Evolutionary conservation across 805 yeast species (phyloP).

Genomic region (Wickerhamiella bombiphila): DNA sequence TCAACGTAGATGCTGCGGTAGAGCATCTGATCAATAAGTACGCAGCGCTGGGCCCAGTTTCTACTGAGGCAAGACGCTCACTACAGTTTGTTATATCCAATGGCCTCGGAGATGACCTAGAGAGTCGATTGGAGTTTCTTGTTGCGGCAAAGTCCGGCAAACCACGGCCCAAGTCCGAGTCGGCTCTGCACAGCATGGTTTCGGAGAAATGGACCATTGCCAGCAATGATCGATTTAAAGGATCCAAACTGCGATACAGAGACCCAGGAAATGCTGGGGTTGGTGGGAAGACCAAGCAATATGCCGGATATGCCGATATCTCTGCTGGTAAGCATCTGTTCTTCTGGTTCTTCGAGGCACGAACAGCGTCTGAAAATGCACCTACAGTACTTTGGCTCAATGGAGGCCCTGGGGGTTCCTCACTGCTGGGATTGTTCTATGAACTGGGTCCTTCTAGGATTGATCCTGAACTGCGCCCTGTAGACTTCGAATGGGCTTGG

Average conservation of each 20-base stretch:
- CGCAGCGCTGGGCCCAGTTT: not conserved
- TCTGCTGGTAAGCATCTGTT: conserved; percentile 63
- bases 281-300: conserved; percentile 43
- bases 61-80: not conserved
- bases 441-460: conserved; percentile 84
- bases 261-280: conserved; percentile 3
- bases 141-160: not conserved
- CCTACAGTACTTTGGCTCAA: conserved; percentile 84
- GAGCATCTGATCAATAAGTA: too few relatives aligned
- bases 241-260: not conserved
- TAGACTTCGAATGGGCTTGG: conserved; percentile 50
- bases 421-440: conserved; percentile 74
- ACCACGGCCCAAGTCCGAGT: not conserved
- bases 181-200: not conserved
- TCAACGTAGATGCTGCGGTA: too few relatives aligned
- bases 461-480: conserved; percentile 48
- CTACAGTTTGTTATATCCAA: not conserved
- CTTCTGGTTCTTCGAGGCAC: conserved; percentile 84
- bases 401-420: conserved; percentile 94
- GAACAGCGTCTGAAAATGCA: conserved; percentile 62
- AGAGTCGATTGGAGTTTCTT: not conserved
- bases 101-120: not conserved
- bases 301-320: conserved; percentile 58
- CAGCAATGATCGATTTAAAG: not conserved
- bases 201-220: not conserved